phyloP scores from a whole-genome alignment of 495 filamentous ascomycete genomes.

The Parachaetomium inaequale region DNA sequence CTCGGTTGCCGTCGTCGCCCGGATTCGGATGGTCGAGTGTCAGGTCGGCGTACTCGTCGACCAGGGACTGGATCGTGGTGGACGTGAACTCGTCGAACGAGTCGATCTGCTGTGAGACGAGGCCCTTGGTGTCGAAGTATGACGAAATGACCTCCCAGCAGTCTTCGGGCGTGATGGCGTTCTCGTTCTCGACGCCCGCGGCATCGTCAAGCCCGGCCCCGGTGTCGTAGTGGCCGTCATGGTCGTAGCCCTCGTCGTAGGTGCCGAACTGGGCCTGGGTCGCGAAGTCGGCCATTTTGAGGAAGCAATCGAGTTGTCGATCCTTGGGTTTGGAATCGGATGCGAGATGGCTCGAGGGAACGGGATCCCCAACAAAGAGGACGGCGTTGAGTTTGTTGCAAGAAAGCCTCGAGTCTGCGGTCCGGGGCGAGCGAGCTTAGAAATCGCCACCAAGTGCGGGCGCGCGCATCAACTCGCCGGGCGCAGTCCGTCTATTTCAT shows the following conservation, averaged over 20 bases:
- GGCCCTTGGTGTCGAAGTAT: conserved; percentile 91
- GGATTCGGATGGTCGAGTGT: conserved; percentile 85
- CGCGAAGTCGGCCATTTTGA: conserved; percentile 30
- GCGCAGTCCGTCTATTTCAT: conserved; percentile 23
- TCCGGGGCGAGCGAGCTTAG: conserved; percentile 19
- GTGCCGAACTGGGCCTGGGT: conserved; percentile 24
- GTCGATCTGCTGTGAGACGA: conserved; percentile 96
- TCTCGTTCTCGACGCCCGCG: conserved; percentile 72
- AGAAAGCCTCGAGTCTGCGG: not conserved
- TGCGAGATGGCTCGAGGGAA: not conserved
- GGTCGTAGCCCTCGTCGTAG: conserved; percentile 38
- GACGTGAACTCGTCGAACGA: conserved; percentile 96
- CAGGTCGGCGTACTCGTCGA: conserved; percentile 82
- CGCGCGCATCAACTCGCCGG: conserved; percentile 29
- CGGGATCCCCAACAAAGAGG: no score
- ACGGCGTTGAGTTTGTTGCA: no score
- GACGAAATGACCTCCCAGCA: conserved; percentile 96
- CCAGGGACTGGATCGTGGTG: conserved; percentile 86
- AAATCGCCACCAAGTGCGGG: conserved; percentile 29
- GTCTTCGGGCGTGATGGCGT: conserved; percentile 88
- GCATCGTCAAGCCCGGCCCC: conserved; percentile 69
- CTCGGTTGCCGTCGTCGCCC: conserved; percentile 61
- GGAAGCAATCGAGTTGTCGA: not conserved
- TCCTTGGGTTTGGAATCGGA: not conserved
- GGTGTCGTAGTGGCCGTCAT: conserved; percentile 43